Conservation (phyloP, 2,329 filamentous ascomycete genomes). For the Ophiosphaerella herpotricha region DNA sequence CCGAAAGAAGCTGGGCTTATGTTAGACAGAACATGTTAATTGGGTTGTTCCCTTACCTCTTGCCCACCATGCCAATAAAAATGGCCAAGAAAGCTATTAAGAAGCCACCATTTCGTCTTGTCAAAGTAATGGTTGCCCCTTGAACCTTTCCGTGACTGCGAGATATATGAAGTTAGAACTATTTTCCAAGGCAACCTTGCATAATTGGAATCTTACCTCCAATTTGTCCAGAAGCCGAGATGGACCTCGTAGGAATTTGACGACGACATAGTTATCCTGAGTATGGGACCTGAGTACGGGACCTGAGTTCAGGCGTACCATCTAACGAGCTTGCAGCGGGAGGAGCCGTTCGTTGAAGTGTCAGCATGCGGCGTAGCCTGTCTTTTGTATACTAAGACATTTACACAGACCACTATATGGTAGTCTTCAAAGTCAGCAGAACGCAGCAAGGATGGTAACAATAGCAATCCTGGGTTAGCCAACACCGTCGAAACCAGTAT, state of each 20-base stretch:
- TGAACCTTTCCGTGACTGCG: constrained; percentile 27
- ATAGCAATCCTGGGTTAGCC: background rate
- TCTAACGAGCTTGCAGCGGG: background rate
- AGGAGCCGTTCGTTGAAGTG: background rate
- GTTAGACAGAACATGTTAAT: constrained; percentile 23
- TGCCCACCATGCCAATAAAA: constrained; percentile 27
- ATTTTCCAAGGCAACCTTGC: too few relatives aligned
- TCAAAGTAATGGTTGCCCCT: constrained; percentile 42
- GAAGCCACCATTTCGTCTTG: constrained; percentile 31
- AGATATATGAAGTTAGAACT: too few relatives aligned
- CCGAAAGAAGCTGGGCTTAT: constrained; percentile 33
- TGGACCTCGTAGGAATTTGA: constrained; percentile 18
- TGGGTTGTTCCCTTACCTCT: constrained; percentile 12
- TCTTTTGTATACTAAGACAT: background rate
- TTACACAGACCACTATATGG: background rate
- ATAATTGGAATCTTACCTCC: constrained; percentile 10
- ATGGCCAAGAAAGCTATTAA: constrained; percentile 43
- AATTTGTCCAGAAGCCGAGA: constrained; percentile 41
- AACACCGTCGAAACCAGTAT: background rate
- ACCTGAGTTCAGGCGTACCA: constrained; percentile 1
- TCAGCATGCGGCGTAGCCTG: background rate
- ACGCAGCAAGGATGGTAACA: background rate
- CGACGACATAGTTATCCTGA: background rate
- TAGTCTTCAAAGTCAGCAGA: background rate
- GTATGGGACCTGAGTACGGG: background rate